phyloP scores from a whole-genome alignment of 345 rosid genomes.

The Conringia planisiliqua region DNA sequence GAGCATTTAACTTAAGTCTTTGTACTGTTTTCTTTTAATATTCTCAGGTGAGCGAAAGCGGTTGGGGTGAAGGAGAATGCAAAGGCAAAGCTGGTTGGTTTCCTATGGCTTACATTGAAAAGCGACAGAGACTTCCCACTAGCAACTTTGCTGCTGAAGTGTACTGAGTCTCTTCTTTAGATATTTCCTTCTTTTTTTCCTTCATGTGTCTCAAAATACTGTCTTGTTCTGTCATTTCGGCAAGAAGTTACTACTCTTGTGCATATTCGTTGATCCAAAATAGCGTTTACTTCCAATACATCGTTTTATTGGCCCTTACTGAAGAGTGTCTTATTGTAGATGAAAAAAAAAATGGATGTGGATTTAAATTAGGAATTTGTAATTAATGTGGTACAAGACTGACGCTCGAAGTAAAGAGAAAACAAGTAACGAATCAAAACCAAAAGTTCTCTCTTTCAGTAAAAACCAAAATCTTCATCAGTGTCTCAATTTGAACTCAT shows the following conservation, averaged over 20 bases:
- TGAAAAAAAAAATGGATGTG: neutral
- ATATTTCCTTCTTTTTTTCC: neutral
- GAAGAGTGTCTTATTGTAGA: neutral
- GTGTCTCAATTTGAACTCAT: conserved; percentile 21
- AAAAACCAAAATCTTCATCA: too few relatives aligned
- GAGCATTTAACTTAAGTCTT: neutral
- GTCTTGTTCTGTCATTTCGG: neutral
- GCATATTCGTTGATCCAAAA: conserved; percentile 20
- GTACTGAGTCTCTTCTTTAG: conserved; percentile 31
- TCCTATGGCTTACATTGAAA: conserved; percentile 80
- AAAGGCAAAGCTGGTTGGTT: conserved; percentile 97
- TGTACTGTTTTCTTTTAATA: neutral
- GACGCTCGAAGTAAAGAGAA: neutral
- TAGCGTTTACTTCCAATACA: neutral
- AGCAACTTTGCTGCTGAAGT: conserved; percentile 44
- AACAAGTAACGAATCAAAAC: neutral
- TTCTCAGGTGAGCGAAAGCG: conserved; percentile 65
- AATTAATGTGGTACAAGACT: neutral
- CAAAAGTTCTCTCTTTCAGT: neutral
- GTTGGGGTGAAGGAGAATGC: conserved; percentile 99
- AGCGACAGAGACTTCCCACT: conserved; percentile 77
- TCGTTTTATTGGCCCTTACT: neutral
- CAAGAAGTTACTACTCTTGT: neutral
- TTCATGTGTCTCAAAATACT: neutral
- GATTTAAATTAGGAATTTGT: too few relatives aligned